Base-by-base conservation (phyloP, 805 yeast species). In the Ogataea ganodermae region DNA sequence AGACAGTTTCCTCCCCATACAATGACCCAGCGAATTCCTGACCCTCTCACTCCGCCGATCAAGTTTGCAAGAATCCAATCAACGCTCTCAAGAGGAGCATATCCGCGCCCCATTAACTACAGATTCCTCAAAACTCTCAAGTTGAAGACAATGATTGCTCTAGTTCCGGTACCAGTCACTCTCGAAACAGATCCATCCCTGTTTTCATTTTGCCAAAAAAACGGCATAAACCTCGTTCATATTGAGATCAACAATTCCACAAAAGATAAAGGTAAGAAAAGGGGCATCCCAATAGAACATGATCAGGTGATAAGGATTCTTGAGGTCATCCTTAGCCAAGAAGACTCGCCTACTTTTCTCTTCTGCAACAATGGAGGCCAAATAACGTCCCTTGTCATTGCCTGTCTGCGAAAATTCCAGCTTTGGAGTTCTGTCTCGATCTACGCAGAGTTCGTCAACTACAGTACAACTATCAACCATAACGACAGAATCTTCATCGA, bases 311-410 rank as follows among this genome's bases (percentile, higher is more conserved):
- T 76, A 1, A 69, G 74, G 41, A 84, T 85, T 1, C 65, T 92
- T n/a, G 80, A 79, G 49, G 68, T 80, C 32, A 70, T 90, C 49
- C 71, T 85, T 12, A 81, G 85, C 59, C 69, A 73, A 20, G 75
- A 76, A 16, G 69, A 74, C 53, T 78, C 83, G 9, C 96, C 97
- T 0, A 71, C 86, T 1, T 91, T 86, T 62, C 64, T 92, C 4
- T 97, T 92, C 66, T 92, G 98, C 65, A 69, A 83, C 21, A 91
- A 89, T 61, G 98, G 97, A 0, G 90, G 96, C 8, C 90, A 89
- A 53, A 85, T 88, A 2, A 88, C 96, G 0, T 80, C 92, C 20
- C 70, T 94, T 38, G 81, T 89, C 1, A 78, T 92, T 20, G 98
- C 97, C 3, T 90, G 97, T 62, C 68, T 90, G 31, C 69, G 99